phyloP scores from a whole-genome alignment of 1,284 basidiomycete genomes.

The Chalciporus sp. region DNA sequence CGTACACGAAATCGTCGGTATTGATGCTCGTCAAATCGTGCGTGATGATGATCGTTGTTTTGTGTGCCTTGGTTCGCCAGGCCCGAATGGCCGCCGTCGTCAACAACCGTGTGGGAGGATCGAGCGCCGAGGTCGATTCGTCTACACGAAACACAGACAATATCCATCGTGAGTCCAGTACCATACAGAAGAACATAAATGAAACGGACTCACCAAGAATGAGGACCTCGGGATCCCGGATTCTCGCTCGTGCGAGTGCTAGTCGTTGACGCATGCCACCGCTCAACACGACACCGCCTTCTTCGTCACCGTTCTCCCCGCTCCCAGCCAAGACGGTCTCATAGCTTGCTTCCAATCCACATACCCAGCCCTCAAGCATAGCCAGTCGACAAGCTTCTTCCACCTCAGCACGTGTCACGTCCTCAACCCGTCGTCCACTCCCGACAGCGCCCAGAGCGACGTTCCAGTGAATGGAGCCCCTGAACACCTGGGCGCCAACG shows the following conservation, averaged over 20 bases:
- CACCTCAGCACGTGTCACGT: conserved; percentile 71
- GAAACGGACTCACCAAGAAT: conserved; percentile 74
- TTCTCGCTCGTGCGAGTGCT: conserved; percentile 85
- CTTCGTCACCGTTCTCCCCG: conserved; percentile 45
- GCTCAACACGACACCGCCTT: conserved; percentile 75
- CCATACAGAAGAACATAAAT: neutral
- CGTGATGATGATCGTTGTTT: conserved; percentile 95
- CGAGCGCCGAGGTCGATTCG: conserved; percentile 95
- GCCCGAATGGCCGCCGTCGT: conserved; percentile 88
- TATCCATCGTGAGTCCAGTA: conserved; percentile 6
- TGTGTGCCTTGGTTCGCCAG: conserved; percentile 64
- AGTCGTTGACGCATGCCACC: conserved; percentile 95
- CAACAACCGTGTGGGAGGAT: conserved; percentile 83
- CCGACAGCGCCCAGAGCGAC: conserved; percentile 76
- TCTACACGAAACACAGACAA: conserved; percentile 50
- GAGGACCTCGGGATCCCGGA: conserved; percentile 88
- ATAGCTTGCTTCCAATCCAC: conserved; percentile 84
- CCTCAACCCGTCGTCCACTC: conserved; percentile 40
- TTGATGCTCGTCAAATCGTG: conserved; percentile 91
- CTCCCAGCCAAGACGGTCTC: conserved; percentile 66
- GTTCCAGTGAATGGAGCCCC: conserved; percentile 81
- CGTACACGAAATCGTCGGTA: conserved; percentile 85
- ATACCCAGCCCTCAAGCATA: conserved; percentile 87
- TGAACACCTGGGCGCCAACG: conserved; percentile 31
- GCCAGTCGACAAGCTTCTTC: conserved; percentile 83